Evolutionary conservation across 805 yeast genomes (phyloP).

Genomic region (Kuraishia capsulata): DNA sequence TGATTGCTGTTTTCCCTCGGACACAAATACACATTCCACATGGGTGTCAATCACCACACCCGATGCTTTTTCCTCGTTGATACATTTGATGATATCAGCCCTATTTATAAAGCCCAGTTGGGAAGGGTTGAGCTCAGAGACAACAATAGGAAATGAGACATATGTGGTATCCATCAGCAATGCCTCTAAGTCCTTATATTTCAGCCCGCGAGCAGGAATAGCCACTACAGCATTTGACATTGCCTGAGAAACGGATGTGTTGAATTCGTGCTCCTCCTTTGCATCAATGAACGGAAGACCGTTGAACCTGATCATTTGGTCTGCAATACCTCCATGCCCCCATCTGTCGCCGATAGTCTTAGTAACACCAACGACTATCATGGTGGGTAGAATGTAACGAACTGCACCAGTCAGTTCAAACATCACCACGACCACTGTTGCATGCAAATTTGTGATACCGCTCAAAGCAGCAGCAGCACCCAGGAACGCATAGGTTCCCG

Average conservation of each 20-base stretch:
- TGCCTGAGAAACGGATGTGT: constrained; percentile 41
- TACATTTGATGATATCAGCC: constrained; percentile 25
- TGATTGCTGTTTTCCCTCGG: constrained; percentile 1
- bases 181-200: constrained; percentile 22
- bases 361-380: constrained; percentile 90
- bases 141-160: constrained; percentile 48
- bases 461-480: constrained; percentile 95
- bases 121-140: constrained; percentile 24
- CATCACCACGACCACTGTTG: constrained; percentile 92
- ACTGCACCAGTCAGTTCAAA: constrained; percentile 95
- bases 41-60: constrained; percentile 11
- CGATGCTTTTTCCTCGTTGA: constrained; percentile 15
- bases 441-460: constrained; percentile 89
- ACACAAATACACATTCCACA: constrained; percentile 12
- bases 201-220: constrained; percentile 27
- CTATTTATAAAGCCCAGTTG: constrained; percentile 38
- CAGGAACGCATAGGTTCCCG: constrained; percentile 90
- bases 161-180: constrained; percentile 24
- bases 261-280: constrained; percentile 58
- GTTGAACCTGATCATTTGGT: constrained; percentile 83
- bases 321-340: constrained; percentile 87
- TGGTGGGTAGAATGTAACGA: constrained; percentile 84
- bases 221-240: constrained; percentile 42
- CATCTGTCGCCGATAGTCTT: constrained; percentile 67
- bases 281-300: constrained; percentile 77